These are phyloP conservation scores for Plasmodium chabaudi DNA, from an alignment of 169 alveolate species.

Conservation along the genomic window DNA sequence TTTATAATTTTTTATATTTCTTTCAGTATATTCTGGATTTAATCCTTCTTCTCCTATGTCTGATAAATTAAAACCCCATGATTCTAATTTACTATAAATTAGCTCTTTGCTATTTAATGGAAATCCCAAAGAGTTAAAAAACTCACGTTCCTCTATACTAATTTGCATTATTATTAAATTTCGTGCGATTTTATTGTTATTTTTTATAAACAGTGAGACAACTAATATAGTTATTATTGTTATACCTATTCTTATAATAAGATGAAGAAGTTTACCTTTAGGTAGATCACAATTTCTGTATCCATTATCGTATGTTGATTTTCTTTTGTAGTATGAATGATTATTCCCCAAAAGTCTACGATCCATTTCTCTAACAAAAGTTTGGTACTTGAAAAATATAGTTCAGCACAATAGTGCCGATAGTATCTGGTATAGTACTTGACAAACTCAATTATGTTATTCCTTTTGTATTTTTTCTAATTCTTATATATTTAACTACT, in stretches of 20 bases:
- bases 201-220: conserved; percentile 28
- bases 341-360: conserved; percentile 10
- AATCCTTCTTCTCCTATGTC: conserved; percentile 71
- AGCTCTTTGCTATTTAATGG: conserved; percentile 69
- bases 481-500: too few species aligned
- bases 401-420: too few species aligned
- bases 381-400: too few species aligned
- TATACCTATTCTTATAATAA: conserved; percentile 47
- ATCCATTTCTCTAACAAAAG: conserved; percentile 17
- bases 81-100: conserved; percentile 60
- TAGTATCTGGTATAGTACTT: too few species aligned
- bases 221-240: conserved; percentile 39
- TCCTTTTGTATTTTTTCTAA: too few species aligned
- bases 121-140: conserved; percentile 50
- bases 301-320: neutral
- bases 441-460: too few species aligned
- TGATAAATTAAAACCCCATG: conserved; percentile 66
- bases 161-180: conserved; percentile 6
- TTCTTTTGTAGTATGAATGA: neutral
- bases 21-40: conserved; percentile 45
- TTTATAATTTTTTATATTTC: conserved; percentile 43
- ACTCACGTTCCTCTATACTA: conserved; percentile 9
- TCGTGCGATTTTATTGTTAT: conserved; percentile 20
- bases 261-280: conserved; percentile 18
- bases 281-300: conserved; percentile 31